Conservation (phyloP, 768 basidiomycete genomes). For the Russula abietina region DNA sequence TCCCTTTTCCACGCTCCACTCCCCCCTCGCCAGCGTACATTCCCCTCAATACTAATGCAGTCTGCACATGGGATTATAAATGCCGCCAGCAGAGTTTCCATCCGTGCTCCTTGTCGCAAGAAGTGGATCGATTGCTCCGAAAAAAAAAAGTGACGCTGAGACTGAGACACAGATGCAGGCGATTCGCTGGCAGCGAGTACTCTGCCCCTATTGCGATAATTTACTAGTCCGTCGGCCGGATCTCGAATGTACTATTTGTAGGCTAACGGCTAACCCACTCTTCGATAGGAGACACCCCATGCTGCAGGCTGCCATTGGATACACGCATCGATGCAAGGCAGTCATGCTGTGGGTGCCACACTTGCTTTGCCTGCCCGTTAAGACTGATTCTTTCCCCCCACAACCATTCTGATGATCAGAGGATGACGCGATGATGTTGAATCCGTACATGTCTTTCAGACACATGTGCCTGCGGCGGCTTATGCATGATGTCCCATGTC, state of each 20-base stretch:
- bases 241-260: neutral
- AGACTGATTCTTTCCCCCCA: neutral
- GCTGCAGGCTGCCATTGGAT: constrained; percentile 83
- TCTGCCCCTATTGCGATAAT: no score
- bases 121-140: no score
- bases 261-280: neutral
- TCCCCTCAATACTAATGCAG: neutral
- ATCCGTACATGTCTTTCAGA: constrained; percentile 43
- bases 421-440: constrained; percentile 55
- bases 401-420: no score
- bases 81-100: constrained; percentile 54
- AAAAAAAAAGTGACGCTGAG: no score
- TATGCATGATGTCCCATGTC: no score
- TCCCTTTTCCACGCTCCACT: no score
- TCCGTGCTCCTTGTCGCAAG: no score
- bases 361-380: neutral
- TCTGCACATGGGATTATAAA: constrained; percentile 42
- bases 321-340: constrained; percentile 81
- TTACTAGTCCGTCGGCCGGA: constrained; percentile 35
- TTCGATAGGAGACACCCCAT: constrained; percentile 67
- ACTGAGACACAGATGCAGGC: no score
- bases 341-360: constrained; percentile 27
- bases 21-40: no score
- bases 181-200: no score
- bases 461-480: neutral